Base-by-base conservation (phyloP, 768 basidiomycete genomes). In the Leccinum incarnatum region DNA sequence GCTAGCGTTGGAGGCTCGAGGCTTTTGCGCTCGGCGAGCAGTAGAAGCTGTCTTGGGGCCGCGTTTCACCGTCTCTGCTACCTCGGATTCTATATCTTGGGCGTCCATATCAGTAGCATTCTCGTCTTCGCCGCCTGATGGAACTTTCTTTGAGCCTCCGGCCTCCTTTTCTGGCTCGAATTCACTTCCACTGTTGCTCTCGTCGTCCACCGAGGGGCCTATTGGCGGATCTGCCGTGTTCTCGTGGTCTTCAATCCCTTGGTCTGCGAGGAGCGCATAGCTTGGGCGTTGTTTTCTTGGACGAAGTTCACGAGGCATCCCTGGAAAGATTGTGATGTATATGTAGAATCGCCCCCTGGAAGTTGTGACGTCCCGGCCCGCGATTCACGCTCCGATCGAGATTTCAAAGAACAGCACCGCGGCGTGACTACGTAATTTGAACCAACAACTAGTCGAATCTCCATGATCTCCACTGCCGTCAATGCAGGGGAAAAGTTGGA, bases 221-320 rank as follows among this genome's bases (percentile, higher is more conserved):
- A 52, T 67, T 5, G 84, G 81, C 17, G 80, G 78, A 1, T 77
- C 79, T 4, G 77, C 80, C 3, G 75, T 74, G 7, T 62, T 65
- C 8, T 67, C 67, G 6, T 52, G 62, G 40, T 72, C 72, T 19
- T 77, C 73, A 27, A 64, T 63, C 1, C 71, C 77, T 32, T 72
- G 58, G 4, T 65, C 75, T 34, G 74, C 71, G 21, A 81, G 61
- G 23, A 65, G 61, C 0, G 76, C 72, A 72, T 89, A 89, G 66
- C 75, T 83, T 32, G 77, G 78, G 47, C 75, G 78, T 21, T 77
- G 74, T 54, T 78, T 83, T 54, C 88, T 78, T 19, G 82, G 79
- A 21, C 86, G 81, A 46, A 88, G 76, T 50, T 80, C 70, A 36
- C 84, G 79, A 15, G 80, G 60, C 87, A 88, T 88, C 14, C 40